Evolutionary conservation across 768 basidiomycete species (phyloP), one percentile per base, ranked within the genome.

Genomic region (Hygrocybe coccinea): DNA sequence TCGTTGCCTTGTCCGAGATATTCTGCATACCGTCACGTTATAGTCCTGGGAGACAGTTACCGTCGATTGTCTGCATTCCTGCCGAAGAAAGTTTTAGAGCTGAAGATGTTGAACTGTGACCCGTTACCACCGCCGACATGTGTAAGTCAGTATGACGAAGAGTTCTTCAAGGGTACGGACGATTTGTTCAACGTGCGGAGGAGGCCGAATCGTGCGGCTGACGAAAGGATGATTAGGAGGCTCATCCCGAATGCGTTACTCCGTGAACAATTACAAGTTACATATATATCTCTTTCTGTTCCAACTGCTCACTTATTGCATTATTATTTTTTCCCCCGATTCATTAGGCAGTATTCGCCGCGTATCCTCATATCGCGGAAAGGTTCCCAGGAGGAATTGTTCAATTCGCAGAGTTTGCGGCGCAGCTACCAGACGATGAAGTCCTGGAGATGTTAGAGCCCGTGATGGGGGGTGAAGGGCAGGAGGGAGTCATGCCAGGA

Each of bases 61-160:
- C 76, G 79, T 5, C 72, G 75, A 7, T 74, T 91, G 9, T 79
- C 87, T 49, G 75, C 84, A 0, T 95, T 93, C 73, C 76, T 95
- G 50, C 89, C 91, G 0, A 72, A 75, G 11, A 62, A 72, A 4
- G 74, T 89, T 3, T 69, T 80, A 11, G 71, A 76, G 4, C 72
- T 70, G 11, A 79, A 82, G 54, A 77, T 82, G 5, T 73, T 90
- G 57, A 83, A 86, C 8, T 97, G 87, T 61, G 95, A 97, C 64
- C 94, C 95, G 0, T 73, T 95, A 2, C 92, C 95, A 0, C 94
- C 95, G 0, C 71, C 70, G 5, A 77, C 79, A 1, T 70, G 79
- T 2, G 63, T 83, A 2, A 86, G 77, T 34, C 65, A 62, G 38
- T 97, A 97, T 69, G 78, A 92, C 58, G 72, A 78, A 3, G 68